Base-by-base conservation (phyloP, 345 rosid species). In the Ricinus communis region DNA sequence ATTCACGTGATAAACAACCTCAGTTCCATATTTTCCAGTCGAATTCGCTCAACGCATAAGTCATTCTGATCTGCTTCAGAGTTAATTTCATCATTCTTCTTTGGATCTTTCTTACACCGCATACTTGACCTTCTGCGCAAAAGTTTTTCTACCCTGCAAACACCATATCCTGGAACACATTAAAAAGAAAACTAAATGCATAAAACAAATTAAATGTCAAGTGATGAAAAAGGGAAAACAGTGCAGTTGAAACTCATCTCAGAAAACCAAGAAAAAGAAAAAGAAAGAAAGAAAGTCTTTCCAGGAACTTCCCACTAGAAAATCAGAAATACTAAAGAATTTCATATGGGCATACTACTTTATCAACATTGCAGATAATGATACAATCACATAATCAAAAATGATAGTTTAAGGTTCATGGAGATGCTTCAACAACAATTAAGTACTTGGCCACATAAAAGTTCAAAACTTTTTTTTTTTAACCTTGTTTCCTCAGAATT, bases 1-100 rank as follows among this genome's bases (percentile, higher is more conserved):
- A 33, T 38, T 27, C 19, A 68, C 77, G 60, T 46, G 52, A 66
- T 36, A 14, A 24, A 70, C 56, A 72, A 91, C 98, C 97, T 91
- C 66, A 91, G 64, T 66, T 83, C 84, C 87, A 91, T 81, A 68
- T 88, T 94, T 71, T 94, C 97, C 60, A 94, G 87, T 63, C 95
- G 93, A 55, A 88, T 86, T 22, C 98, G 87, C 71, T 91, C 96
- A 51, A 94, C 95, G 71, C 10, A 74, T 18, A 91, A 30, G 63
- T 87, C 87, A 5, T 86, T 84, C 30, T 75, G 77, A 51, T 83
- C 87, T 70, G 74, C 75, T 41, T 90, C 92, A 62, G 74, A 64
- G 63, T 27, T 74, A 73, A 76, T 78, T 52, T 87, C 95, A 74
- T 87, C 97, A 79, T 85, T 80, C 78, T 94, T 88, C 80, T 89